Conservation (phyloP, 768 basidiomycete genomes). For the Tylopilus vinaceipallidus region DNA sequence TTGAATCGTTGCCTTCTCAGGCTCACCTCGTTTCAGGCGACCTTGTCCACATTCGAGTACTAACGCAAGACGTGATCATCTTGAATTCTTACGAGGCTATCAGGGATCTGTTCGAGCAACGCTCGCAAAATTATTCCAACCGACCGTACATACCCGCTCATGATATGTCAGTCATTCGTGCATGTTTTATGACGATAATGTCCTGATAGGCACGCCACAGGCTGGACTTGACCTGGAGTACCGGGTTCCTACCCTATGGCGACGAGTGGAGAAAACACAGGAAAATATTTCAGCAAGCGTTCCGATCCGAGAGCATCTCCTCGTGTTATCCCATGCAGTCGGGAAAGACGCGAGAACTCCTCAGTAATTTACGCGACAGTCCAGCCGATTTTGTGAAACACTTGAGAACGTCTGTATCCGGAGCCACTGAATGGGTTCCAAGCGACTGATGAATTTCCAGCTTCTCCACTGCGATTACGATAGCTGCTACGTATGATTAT, state of each 20-base stretch:
- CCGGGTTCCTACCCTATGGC: slow-evolving; percentile 3
- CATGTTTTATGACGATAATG: background rate
- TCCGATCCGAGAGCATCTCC: background rate
- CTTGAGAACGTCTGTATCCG: slow-evolving; percentile 6
- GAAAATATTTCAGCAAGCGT: background rate
- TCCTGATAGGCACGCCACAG: background rate
- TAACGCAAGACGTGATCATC: slow-evolving; percentile 5
- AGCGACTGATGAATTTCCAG: background rate
- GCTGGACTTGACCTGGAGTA: slow-evolving; percentile 3
- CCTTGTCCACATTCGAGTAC: background rate
- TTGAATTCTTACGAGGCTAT: slow-evolving; percentile 6
- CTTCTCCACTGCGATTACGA: slow-evolving; percentile 3
- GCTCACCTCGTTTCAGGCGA: background rate
- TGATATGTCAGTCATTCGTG: background rate
- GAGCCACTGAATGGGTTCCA: too few relatives aligned
- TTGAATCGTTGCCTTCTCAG: background rate
- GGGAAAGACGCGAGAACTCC: background rate
- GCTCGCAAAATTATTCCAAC: slow-evolving; percentile 8
- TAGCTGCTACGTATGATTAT: slow-evolving; percentile 7
- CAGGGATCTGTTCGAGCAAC: slow-evolving; percentile 1
- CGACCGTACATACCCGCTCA: slow-evolving; percentile 2
- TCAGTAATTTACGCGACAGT: slow-evolving; percentile 1
- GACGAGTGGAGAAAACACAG: slow-evolving; percentile 4
- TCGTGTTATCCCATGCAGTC: background rate
- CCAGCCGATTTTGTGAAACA: slow-evolving; percentile 1